A percentile compares a stretch with the other conserved stretches of the same genome.
Evolutionary conservation across 2,329 filamentous ascomycete species (phyloP).

Genomic region (Gnomoniopsis smithogilvyi): DNA sequence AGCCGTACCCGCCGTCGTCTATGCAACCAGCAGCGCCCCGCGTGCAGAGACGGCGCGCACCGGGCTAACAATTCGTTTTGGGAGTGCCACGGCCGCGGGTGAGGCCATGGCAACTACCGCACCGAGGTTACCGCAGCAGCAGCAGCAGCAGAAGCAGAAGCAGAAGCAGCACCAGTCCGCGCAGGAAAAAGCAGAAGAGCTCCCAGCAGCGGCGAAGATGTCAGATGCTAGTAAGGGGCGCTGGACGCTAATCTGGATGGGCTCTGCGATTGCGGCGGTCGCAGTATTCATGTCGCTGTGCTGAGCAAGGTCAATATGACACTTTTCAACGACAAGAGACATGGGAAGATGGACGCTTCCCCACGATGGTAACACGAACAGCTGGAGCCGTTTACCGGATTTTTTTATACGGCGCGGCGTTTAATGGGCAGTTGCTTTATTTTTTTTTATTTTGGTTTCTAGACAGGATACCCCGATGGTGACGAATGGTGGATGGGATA

Average conservation of each 20-base stretch:
- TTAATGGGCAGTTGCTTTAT: neutral
- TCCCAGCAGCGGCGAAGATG: constrained; percentile 6
- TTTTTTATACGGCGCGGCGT: neutral
- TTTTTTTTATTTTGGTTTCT: neutral
- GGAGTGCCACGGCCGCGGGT: neutral
- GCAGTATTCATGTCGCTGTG: constrained; percentile 26
- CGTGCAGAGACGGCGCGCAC: constrained; percentile 47
- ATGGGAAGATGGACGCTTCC: neutral
- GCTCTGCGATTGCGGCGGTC: constrained; percentile 23
- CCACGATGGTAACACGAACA: neutral
- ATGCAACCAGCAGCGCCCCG: constrained; percentile 43
- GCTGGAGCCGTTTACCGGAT: neutral
- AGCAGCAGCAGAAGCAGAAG: neutral
- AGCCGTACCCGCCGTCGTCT: neutral
- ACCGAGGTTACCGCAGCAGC: neutral
- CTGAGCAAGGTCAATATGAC: too few species aligned
- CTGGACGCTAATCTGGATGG: constrained; percentile 24
- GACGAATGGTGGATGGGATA: neutral
- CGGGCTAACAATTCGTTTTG: constrained; percentile 29
- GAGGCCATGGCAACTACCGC: neutral
- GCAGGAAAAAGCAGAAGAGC: neutral
- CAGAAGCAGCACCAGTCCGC: neutral
- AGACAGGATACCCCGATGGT: constrained; percentile 8
- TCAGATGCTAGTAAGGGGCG: constrained; percentile 22
- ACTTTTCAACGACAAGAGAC: too few species aligned